These are phyloP conservation scores for Pulveroboletus sp. DNA, from an alignment of 768 basidiomycete genomes.

Conservation along the genomic window DNA sequence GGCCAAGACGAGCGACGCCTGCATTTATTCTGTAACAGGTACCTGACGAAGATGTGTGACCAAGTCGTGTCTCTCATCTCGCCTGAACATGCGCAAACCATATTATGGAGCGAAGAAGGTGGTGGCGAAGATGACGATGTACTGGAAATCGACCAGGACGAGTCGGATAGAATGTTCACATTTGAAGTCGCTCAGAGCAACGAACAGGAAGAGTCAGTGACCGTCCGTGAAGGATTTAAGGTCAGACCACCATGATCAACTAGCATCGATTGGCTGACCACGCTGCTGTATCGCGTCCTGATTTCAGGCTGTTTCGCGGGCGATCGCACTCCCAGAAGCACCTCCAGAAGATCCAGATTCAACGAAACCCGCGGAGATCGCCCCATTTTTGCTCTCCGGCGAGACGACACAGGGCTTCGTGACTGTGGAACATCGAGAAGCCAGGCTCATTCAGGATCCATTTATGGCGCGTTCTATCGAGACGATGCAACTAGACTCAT, in stretches of 20 bases:
- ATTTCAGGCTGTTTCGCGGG: slow-evolving; percentile 10
- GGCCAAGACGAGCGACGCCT: neutral
- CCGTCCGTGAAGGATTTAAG: slow-evolving; percentile 41
- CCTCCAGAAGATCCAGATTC: slow-evolving; percentile 4
- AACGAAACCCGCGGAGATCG: slow-evolving; percentile 4
- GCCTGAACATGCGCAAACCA: slow-evolving; percentile 39
- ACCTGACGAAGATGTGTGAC: slow-evolving; percentile 57
- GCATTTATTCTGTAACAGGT: slow-evolving; percentile 33
- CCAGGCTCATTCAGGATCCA: neutral
- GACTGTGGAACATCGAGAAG: slow-evolving; percentile 26
- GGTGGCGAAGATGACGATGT: slow-evolving; percentile 28
- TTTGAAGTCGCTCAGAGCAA: slow-evolving; percentile 53
- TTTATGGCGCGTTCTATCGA: neutral
- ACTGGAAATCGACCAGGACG: slow-evolving; percentile 36
- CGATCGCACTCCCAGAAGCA: slow-evolving; percentile 10
- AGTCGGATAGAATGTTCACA: slow-evolving; percentile 45
- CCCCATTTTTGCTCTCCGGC: slow-evolving; percentile 35
- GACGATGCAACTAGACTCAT: slow-evolving; percentile 10
- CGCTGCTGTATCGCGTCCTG: neutral
- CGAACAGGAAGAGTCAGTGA: slow-evolving; percentile 51
- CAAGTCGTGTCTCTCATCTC: slow-evolving; percentile 52
- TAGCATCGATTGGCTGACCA: neutral
- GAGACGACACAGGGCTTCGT: slow-evolving; percentile 42
- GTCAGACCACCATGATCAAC: slow-evolving; percentile 26
- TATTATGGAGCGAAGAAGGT: slow-evolving; percentile 42